Evolutionary conservation across 345 rosid species (phyloP), one percentile per base, ranked within the genome.

Genomic region (Salix caprea): DNA sequence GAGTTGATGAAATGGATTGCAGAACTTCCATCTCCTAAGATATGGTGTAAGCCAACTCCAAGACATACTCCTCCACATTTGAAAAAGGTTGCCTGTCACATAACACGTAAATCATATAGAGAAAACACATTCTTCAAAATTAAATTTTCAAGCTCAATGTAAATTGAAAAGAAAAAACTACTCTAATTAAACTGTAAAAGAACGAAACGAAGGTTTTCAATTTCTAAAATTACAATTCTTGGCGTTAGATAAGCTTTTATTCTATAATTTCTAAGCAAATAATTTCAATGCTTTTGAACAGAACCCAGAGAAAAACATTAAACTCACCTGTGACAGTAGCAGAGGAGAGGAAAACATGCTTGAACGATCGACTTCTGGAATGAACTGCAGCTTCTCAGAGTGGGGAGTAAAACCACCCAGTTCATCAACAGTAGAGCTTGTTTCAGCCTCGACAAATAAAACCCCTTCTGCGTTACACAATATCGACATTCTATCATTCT

Each of bases 381-480:
- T 65, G 23, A 87, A 68, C 36, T 77, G 72, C 37, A 64, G 32
- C 18, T 79, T 39, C 5, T 85, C 11, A 6, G 15, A 26, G 62
- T 70, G 10, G 0, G 80, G 77, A 5, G 71, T 34, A 46, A 84
- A 81, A n/a, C 72, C 85, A 21, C 71, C 81, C 2, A 83, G 34
- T 11, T 87, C 85, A 39, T 77, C 69, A 2, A 84, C 12, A 7
- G 68, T 14, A 10, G 18, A 73, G 58, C 21, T 50, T 5, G 85
- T 71, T 67, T 85, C 81, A 67, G 90, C 88, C 64, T 79, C 84
- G 2, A 77, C 6, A 7, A 82, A 79, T 19, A 72, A 7, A 40
- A 69, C 85, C 13, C 85, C 90, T 11, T 79, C 60, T 0, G 74
- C 79, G 18, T 87, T 84, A 36, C 90, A 85, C 5, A 26, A 1